Base-by-base conservation (phyloP, 768 basidiomycete genomes). In the Rhizopogon vinicolor region DNA sequence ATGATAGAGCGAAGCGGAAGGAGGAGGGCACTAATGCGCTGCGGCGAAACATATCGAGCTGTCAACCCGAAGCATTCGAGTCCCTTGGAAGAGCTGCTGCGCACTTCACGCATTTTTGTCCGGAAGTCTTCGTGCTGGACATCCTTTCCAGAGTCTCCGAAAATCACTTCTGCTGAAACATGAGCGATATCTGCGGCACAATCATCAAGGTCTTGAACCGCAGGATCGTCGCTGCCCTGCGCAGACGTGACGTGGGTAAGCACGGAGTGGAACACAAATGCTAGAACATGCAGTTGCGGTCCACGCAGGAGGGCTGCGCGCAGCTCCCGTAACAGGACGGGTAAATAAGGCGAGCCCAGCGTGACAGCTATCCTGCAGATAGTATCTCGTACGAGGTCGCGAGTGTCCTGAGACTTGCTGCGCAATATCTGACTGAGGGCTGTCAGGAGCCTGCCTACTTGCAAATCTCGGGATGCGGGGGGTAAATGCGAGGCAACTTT, bases 81-180 rank as follows among this genome's bases (percentile, higher is more conserved):
- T 2, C 88, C 93, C 65, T 85, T 85, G n/a, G 91, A 83, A 2
- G 86, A 80, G 25, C 92, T 93, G 9, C 84, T 80, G 33, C 85
- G 80, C 29, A 95, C 96, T 73, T 99, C 96, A 19, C 89, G 82
- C 84, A 93, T 90, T 70, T 91, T 94, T 16, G 93, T 94, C 74
- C 87, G 92, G 83, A 96, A 98, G 25, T 87, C 95, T 62, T 94
- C 93, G 3, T 87, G 78, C 55, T 86, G 83, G 0, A 90, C 86
- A 63, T 98, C 92, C 68, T 90, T 91, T 13, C 89, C 91, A 1
- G 95, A 94, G 66, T 94, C 86, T 28, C 96, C 96, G 61, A 98
- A 98, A 51, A 98, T 82, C 51, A 98, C 96, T 65, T 92, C 93
- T 0, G 86, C 85, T 14, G 89, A 86, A 53, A 98, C 73, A 64